Evolutionary conservation across 441 rosid genomes (phyloP).

Genomic region (Jatropha multifida): DNA sequence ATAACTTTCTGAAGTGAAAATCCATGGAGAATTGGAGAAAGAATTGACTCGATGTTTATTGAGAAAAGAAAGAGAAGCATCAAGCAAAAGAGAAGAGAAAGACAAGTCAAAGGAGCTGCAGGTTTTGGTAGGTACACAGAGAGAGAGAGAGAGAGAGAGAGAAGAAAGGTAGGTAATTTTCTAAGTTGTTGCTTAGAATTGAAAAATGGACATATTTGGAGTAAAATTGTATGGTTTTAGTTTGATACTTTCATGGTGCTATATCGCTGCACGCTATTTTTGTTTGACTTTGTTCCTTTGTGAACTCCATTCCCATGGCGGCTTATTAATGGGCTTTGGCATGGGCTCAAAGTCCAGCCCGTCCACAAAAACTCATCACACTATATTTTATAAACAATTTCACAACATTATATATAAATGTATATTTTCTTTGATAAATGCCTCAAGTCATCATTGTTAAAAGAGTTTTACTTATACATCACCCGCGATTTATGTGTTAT

Average conservation of each 20-base stretch:
- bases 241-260: not conserved
- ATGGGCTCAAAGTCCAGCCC: not conserved
- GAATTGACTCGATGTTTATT: not conserved
- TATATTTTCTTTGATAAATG: too few species aligned
- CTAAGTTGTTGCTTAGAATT: conserved; percentile 9
- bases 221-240: not conserved
- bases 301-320: not conserved
- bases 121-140: not conserved
- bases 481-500: too few species aligned
- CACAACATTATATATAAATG: too few species aligned
- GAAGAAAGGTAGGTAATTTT: not conserved
- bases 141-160: not conserved
- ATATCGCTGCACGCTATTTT: not conserved
- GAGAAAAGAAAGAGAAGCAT: conserved; percentile 12
- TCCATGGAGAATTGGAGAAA: conserved; percentile 25
- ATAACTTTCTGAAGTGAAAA: conserved; percentile 27
- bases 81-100: not conserved
- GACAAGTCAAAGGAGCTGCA: conserved; percentile 11
- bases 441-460: too few species aligned
- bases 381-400: not conserved
- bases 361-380: not conserved
- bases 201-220: not conserved
- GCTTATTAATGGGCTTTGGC: not conserved
- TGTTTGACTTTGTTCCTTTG: not conserved
- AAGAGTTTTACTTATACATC: too few species aligned